Evolutionary conservation across 2,329 filamentous ascomycete species (phyloP).

Genomic region (Fusarium setosum): DNA sequence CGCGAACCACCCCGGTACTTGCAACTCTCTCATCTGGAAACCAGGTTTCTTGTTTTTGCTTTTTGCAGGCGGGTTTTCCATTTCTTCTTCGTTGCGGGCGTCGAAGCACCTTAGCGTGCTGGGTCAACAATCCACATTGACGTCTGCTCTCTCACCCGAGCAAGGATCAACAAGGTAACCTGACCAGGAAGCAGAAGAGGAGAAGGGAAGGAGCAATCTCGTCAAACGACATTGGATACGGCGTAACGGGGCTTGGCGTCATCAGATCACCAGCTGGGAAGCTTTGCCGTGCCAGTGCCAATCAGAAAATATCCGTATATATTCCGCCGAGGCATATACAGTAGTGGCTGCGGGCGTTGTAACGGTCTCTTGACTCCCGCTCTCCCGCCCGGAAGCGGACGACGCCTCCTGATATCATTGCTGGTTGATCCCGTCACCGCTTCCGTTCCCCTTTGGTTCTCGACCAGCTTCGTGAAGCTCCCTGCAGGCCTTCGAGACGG

Average conservation of each 20-base stretch:
- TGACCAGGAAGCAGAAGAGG: too few relatives aligned
- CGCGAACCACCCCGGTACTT: neutral
- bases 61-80: neutral
- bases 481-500: slow-evolving; percentile 8
- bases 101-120: neutral
- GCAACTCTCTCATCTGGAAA: neutral
- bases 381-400: slow-evolving; percentile 2
- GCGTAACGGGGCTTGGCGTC: slow-evolving; percentile 17
- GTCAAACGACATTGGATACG: neutral
- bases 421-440: neutral
- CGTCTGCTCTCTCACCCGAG: slow-evolving; percentile 3
- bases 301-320: slow-evolving; percentile 14
- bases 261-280: slow-evolving; percentile 26
- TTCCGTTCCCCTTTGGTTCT: neutral
- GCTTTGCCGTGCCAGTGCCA: slow-evolving; percentile 12
- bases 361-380: slow-evolving; percentile 24
- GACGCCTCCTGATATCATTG: neutral
- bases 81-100: too few relatives aligned
- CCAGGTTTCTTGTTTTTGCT: neutral
- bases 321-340: too few relatives aligned
- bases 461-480: neutral
- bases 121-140: slow-evolving; percentile 2
- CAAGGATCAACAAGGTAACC: slow-evolving; percentile 8
- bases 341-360: slow-evolving; percentile 22
- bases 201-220: slow-evolving; percentile 14